Percentiles rank a stretch among this genome's conserved stretches.
Evolutionary conservation across 495 filamentous ascomycete species (phyloP).

Genomic region (Arthonia radiata): DNA sequence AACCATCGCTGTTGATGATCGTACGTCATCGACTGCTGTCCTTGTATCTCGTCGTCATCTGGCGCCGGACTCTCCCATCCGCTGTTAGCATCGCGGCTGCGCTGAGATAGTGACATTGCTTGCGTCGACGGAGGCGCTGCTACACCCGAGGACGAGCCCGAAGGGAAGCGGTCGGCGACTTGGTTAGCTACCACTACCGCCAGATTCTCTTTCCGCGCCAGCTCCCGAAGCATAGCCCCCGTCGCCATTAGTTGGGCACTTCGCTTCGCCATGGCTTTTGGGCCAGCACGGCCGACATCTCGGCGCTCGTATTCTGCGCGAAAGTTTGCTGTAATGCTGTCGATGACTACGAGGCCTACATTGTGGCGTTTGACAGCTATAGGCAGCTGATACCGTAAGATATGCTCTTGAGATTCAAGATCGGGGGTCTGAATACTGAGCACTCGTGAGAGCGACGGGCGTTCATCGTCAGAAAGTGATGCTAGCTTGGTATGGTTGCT

Average conservation of each 20-base stretch:
- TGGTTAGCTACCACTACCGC: constrained; percentile 88
- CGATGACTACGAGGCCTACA: constrained; percentile 60
- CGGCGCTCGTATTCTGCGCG: constrained; percentile 57
- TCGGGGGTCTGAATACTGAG: constrained; percentile 68
- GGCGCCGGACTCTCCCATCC: constrained; percentile 1
- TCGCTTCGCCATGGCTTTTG: constrained; percentile 25
- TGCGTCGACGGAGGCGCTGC: too few relatives aligned
- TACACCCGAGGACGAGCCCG: too few relatives aligned
- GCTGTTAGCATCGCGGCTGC: neutral
- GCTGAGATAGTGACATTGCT: neutral
- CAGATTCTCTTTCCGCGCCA: constrained; percentile 45
- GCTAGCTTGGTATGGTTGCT: constrained; percentile 33
- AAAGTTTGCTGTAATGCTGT: constrained; percentile 85
- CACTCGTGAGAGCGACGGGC: constrained; percentile 42
- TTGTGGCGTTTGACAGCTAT: constrained; percentile 50
- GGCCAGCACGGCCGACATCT: constrained; percentile 1
- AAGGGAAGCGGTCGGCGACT: constrained; percentile 67
- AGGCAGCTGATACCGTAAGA: constrained; percentile 72
- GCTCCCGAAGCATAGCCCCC: constrained; percentile 46
- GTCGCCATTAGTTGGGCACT: constrained; percentile 45
- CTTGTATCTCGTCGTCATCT: constrained; percentile 4
- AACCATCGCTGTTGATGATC: constrained; percentile 85
- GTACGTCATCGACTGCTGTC: constrained; percentile 29
- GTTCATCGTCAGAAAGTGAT: constrained; percentile 17
- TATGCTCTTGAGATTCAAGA: constrained; percentile 87